Evolutionary conservation across 2,329 filamentous ascomycete genomes (phyloP), one percentile per base, ranked within the genome.

Genomic region (Xylariaceae sp.): DNA sequence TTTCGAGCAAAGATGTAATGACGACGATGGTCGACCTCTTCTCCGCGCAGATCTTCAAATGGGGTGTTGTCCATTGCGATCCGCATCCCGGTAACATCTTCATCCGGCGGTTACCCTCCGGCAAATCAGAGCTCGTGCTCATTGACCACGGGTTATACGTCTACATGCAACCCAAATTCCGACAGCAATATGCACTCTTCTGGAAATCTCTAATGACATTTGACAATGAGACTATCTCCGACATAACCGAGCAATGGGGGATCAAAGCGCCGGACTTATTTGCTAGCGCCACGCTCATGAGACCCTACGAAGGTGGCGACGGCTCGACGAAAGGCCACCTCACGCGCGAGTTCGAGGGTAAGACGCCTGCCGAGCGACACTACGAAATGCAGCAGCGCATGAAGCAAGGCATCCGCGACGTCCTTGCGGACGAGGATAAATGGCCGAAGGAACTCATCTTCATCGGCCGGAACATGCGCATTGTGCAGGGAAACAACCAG

Each of bases 91-190:
- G 92, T 22, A 98, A 98, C 69, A 93, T 97, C 65, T 95, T 98
- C 70, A 85, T 97, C 61, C 86, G 93, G 7, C 85, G 93, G 7
- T 75, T 88, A 14, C 86, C 90, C 1, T 83, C 77, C 35, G 92
- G 92, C n/a, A 77, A 82, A 35, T 78, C 92, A 1, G 90, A 98
- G 70, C 77, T 98, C 22, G 92, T 97, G 1, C 82, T 98, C 27
- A 95, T 98, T 63, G 93, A 98, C 67, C 93, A 98, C 67, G 93
- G 93, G 0, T 80, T 98, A 5, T 98, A 98, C 70, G 88, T 97
- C 45, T 85, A 88, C 66, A 93, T 97, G 87, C 75, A 80, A 20
- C 84, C 86, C 1, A 73, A 80, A 48, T 95, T 97, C 70, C 80
- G 90, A 10, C 84, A 85, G 60, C 82, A 97, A 64, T 97, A 97